phyloP scores from a whole-genome alignment of 805 yeast genomes.

The Pichia eremophila region DNA sequence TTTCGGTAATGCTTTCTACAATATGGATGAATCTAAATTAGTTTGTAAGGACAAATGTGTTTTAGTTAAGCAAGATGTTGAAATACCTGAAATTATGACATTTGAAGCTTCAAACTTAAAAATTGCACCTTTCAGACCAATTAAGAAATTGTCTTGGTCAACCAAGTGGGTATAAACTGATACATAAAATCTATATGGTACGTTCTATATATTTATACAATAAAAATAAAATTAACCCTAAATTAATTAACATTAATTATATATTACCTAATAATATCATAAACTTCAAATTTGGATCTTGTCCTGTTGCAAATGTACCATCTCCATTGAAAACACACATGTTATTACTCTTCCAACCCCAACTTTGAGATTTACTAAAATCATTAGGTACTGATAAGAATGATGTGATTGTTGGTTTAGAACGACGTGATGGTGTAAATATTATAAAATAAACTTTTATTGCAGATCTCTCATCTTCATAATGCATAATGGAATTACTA shows the following conservation, averaged over 20 bases:
- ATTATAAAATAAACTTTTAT: conserved; percentile 44
- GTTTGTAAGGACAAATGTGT: conserved; percentile 39
- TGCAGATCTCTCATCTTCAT: conserved; percentile 37
- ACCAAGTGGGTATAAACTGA: conserved; percentile 51
- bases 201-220: background rate
- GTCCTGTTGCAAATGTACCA: conserved; percentile 36
- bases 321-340: conserved; percentile 44
- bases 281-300: conserved; percentile 36
- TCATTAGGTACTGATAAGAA: conserved; percentile 47
- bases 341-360: conserved; percentile 55
- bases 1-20: conserved; percentile 66
- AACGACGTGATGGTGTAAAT: conserved; percentile 42
- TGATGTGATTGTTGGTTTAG: conserved; percentile 38
- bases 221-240: no score
- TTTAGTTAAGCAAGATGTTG: conserved; percentile 43
- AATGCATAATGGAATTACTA: conserved; percentile 11
- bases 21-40: conserved; percentile 36
- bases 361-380: conserved; percentile 44
- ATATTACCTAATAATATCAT: conserved; percentile 42
- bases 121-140: conserved; percentile 83
- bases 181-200: no score
- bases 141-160: conserved; percentile 61
- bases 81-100: conserved; percentile 52
- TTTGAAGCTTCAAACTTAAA: conserved; percentile 32
- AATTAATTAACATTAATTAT: conserved; percentile 9